Evolutionary conservation across 2,329 filamentous ascomycete genomes (phyloP), one percentile per base, ranked within the genome.

Genomic region (Aurifilum marmelostoma): DNA sequence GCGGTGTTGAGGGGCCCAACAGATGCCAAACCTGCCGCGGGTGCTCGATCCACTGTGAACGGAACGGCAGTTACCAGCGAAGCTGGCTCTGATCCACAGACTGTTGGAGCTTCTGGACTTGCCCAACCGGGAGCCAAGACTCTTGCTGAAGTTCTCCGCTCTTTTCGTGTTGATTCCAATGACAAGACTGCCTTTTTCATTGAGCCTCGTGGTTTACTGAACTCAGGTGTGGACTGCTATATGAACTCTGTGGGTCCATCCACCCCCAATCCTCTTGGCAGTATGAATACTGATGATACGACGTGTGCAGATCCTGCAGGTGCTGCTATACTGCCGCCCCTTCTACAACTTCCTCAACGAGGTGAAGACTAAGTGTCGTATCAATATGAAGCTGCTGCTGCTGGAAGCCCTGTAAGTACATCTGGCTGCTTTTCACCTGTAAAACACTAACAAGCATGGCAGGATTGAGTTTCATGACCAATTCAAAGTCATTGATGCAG

Each of bases 181-280:
- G 82, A 87, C 41, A 92, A 91, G 75, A 63, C 61, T 14, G 83
- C 95, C 73, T 85, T 91, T 24, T 97, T 97, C 76, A 85, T 99
- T 64, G 93, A 98, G 80, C 96, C 96, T 64, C 89, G 95, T 73
- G 96, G 96, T 63, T 87, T 99, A 76, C 92, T 97, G 74, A 99
- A 99, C 81, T 97, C 95, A 54, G 96, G 96, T 63, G 98, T 99
- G 78, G 97, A 98, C 92, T 99, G 96, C 81, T 99, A 99, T 82
- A 98, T 99, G 96, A 99, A 98, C 83, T 97, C 96, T 72, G 95
- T 97, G 85, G 82, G 92, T 66, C n/a, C n/a, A 18, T 65, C n/a
- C n/a, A 14, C 1, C 14, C 27, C 12, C 12, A 39, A 8, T 2
- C 21, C 21, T 8, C 37, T 34, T 59, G 18, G 16, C 8, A 32